phyloP scores from a whole-genome alignment of 2,329 filamentous ascomycete genomes.

The Cercospora sesami region DNA sequence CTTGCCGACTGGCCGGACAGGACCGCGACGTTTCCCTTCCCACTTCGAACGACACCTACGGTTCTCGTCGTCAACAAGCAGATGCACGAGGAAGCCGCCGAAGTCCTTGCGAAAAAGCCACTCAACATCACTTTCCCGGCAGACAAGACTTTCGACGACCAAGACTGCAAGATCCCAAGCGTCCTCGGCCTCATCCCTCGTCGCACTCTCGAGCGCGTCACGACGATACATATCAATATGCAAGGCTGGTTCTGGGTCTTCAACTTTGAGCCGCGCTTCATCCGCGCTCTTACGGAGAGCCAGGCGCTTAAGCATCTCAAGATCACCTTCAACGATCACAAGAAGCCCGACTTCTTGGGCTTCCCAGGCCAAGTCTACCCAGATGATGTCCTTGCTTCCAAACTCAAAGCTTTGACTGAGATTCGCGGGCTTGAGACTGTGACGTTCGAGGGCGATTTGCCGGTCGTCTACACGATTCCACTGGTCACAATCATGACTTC shows the following conservation, averaged over 20 bases:
- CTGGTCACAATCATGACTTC: conserved; percentile 26
- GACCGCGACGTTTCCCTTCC: conserved; percentile 12
- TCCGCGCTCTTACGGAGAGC: conserved; percentile 19
- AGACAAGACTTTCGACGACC: conserved; percentile 10
- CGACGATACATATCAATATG: conserved; percentile 30
- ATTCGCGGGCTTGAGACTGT: conserved; percentile 31
- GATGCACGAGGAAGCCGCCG: conserved; percentile 36
- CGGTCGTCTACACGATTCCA: conserved; percentile 26
- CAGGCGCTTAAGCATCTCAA: conserved; percentile 25
- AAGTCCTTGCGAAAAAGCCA: conserved; percentile 35
- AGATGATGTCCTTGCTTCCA: conserved; percentile 28
- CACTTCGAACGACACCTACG: conserved; percentile 32
- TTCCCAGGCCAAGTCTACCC: conserved; percentile 26
- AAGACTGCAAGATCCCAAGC: conserved; percentile 19
- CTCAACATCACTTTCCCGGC: conserved; percentile 30
- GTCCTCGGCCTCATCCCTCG: conserved; percentile 30
- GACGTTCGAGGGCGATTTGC: conserved; percentile 32
- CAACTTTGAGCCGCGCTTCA: conserved; percentile 24
- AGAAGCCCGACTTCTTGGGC: conserved; percentile 24
- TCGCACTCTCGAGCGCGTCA: conserved; percentile 27
- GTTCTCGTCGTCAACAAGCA: conserved; percentile 41
- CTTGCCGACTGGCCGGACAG: conserved; percentile 25
- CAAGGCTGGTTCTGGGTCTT: conserved; percentile 34
- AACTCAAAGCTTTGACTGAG: conserved; percentile 24
- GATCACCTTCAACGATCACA: conserved; percentile 28